Conservation (phyloP, 345 rosid species). For the Pseudoturritis turrita region DNA sequence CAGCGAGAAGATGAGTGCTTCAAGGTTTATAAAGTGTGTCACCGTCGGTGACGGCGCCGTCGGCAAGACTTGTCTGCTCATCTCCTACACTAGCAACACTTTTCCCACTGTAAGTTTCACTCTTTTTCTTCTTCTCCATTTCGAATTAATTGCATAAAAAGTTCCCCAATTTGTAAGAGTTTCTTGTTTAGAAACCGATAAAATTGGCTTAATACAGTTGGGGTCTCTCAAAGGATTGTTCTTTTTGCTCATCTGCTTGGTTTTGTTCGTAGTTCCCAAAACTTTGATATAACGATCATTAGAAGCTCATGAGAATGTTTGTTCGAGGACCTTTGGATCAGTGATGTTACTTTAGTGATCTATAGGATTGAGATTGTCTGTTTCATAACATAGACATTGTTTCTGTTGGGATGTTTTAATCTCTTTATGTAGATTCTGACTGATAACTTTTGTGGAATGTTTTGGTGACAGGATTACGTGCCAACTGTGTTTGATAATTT, state of each 20-base stretch:
- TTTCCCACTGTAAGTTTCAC: conserved; percentile 53
- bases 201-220: not conserved
- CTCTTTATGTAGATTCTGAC: not conserved
- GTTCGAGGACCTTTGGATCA: not conserved
- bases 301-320: not conserved
- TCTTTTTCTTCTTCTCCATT: not conserved
- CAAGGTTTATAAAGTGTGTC: conserved; percentile 71
- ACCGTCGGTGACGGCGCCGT: conserved; percentile 84
- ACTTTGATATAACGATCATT: not conserved
- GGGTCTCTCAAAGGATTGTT: not conserved
- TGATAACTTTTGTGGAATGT: not conserved
- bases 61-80: conserved; percentile 77
- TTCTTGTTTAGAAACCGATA: not conserved
- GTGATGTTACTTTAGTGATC: not conserved
- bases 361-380: not conserved
- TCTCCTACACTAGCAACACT: conserved; percentile 75
- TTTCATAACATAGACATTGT: conserved; percentile 1
- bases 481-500: conserved; percentile 86
- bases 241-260: not conserved
- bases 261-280: not conserved
- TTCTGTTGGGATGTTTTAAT: not conserved
- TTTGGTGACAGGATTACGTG: conserved; percentile 63
- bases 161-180: not conserved
- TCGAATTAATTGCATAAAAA: not conserved
- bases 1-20: conserved; percentile 51